Base-by-base conservation (phyloP, 1,139 yeast genomes). In the Nakaseomyces sp. region DNA sequence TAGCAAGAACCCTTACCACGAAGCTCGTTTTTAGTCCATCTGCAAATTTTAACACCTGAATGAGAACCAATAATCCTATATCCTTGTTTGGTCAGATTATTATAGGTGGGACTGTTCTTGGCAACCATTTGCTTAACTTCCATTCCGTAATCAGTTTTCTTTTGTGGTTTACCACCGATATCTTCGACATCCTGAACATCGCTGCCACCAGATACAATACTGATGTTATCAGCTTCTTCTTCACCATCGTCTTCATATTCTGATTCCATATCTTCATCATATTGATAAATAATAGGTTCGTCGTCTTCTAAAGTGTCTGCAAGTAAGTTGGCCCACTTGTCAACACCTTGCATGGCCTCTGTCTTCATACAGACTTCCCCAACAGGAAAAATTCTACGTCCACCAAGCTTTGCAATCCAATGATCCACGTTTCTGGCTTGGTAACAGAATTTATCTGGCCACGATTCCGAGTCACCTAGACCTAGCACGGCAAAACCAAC, bases 1-100 rank as follows among this genome's bases (percentile, higher is more conserved):
- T 88, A 88, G 66, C 97, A 88, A 4, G 95, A 85, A 1, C 97
- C 97, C 54, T 96, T 76, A 20, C 96, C 96, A 54, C 97, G 74
- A 53, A 88, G 71, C 1, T 96, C 96, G 49, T 93, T 83, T 60
- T 89, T 89, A 3, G 96, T 88, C 97, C 97, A 88, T 57, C 96
- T 76, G 61, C 97, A 88, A 40, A 89, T 86, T 62, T 88, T 88
- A 40, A 88, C 96, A 26, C 97, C 97, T 0, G 95, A 86, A 57
- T 88, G 97, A 0, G 94, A 81, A 12, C 97, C 97, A 30, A 88
- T 95, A 50, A 88, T 79, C 0, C 94, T 83, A 56, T 88, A 88
- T 0, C 96, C 96, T 66, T 88, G 97, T 56, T 88, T 88, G 1
- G 96, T 88, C 43, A 88, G 70, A 15, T 94, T 80, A 50, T 84